phyloP scores from a whole-genome alignment of 192 early-diverging fungal genomes.

The Coemansia sp. region DNA sequence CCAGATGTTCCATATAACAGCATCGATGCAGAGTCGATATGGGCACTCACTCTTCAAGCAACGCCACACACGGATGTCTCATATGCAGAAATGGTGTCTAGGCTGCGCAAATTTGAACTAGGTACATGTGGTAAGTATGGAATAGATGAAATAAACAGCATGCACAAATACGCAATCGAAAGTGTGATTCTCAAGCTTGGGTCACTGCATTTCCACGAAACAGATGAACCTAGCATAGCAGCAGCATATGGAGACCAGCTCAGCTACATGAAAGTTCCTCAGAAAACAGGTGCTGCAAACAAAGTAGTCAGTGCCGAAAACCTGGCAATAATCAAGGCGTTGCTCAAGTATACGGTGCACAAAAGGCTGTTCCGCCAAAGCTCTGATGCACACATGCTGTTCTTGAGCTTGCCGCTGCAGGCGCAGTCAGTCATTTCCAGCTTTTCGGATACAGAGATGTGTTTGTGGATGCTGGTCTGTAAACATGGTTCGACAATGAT shows the following conservation, averaged over 20 bases:
- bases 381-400: background rate
- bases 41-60: conserved; percentile 1
- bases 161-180: background rate
- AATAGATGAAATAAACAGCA: background rate
- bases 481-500: conserved; percentile 2
- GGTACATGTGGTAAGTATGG: background rate
- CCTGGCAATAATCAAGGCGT: conserved; percentile 4
- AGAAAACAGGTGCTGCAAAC: background rate
- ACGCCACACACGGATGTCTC: background rate
- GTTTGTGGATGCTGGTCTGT: conserved; percentile 4
- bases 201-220: background rate
- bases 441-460: background rate
- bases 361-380: background rate
- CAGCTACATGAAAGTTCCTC: background rate
- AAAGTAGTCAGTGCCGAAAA: background rate
- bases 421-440: background rate
- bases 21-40: conserved; percentile 9
- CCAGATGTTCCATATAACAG: conserved; percentile 9
- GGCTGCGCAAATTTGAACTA: conserved; percentile 1
- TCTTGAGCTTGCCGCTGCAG: background rate
- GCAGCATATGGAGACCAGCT: background rate
- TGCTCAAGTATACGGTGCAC: conserved; percentile 6
- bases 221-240: background rate
- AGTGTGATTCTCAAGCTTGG: background rate
- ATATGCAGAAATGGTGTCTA: conserved; percentile 5